Conservation (phyloP, 2,329 filamentous ascomycete species). For the Camptophora hylomeconis region DNA sequence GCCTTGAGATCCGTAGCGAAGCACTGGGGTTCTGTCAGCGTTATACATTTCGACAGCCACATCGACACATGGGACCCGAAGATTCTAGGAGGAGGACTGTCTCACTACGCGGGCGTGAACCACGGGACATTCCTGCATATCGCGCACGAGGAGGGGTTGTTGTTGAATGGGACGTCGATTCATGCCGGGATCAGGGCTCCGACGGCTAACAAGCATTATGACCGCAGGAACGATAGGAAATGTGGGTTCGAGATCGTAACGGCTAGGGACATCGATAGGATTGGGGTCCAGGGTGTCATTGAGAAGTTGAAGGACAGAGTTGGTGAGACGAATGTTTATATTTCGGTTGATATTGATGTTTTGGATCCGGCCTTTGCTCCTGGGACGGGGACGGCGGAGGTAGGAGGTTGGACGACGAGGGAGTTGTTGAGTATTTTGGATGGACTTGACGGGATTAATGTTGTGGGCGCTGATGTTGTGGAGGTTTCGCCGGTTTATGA, state of each 20-base stretch:
- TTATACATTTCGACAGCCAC: constrained; percentile 46
- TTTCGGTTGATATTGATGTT: constrained; percentile 45
- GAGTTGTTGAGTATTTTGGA: constrained; percentile 42
- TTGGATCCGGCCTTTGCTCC: constrained; percentile 42
- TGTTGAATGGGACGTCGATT: constrained; percentile 38
- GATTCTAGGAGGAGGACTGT: constrained; percentile 39
- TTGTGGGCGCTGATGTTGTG: constrained; percentile 43
- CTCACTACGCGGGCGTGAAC: constrained; percentile 41
- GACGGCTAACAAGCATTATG: constrained; percentile 34
- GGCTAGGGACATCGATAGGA: constrained; percentile 39
- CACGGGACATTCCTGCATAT: constrained; percentile 45
- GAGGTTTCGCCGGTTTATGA: constrained; percentile 46
- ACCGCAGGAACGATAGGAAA: constrained; percentile 38
- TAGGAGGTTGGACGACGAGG: constrained; percentile 42
- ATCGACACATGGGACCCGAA: constrained; percentile 44
- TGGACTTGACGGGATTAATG: constrained; percentile 35
- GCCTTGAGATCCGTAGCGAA: constrained; percentile 36
- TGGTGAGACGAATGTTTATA: constrained; percentile 37
- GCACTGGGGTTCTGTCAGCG: constrained; percentile 39
- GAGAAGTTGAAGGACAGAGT: constrained; percentile 35
- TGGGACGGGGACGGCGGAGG: constrained; percentile 42
- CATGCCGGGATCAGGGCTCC: constrained; percentile 45
- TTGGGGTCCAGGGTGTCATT: constrained; percentile 36
- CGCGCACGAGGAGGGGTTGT: constrained; percentile 43
- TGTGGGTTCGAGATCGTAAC: constrained; percentile 43